phyloP scores from a whole-genome alignment of 768 basidiomycete genomes.

The Leccinum boreale region DNA sequence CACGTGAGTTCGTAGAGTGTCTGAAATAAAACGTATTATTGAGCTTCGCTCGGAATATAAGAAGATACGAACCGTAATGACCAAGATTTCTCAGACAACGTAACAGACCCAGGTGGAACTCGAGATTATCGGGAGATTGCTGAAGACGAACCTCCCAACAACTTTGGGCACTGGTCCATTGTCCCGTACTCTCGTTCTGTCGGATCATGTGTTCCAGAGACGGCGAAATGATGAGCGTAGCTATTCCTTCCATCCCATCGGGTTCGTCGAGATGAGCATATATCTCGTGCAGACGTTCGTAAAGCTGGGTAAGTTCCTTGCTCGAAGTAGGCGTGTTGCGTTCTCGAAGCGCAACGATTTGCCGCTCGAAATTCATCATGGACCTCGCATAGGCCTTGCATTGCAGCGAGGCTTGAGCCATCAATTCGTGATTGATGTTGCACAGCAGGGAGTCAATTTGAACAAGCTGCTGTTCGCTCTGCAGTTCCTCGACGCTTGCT shows the following conservation, averaged over 20 bases:
- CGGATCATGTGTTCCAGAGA: constrained; percentile 95
- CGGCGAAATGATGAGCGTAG: constrained; percentile 81
- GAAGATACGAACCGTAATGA: constrained; percentile 78
- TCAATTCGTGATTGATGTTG: constrained; percentile 80
- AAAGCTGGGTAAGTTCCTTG: constrained; percentile 50
- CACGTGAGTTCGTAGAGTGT: constrained; percentile 93
- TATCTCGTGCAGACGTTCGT: constrained; percentile 91
- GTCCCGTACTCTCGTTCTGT: constrained; percentile 94
- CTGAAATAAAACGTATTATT: constrained; percentile 37
- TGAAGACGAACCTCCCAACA: constrained; percentile 98
- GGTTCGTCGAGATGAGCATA: constrained; percentile 96
- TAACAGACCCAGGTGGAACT: constrained; percentile 85
- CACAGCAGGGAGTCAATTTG: constrained; percentile 79
- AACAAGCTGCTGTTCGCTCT: constrained; percentile 58
- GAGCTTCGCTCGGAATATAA: not conserved
- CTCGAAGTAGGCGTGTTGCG: constrained; percentile 37
- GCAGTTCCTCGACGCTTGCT: constrained; percentile 30
- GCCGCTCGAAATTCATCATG: constrained; percentile 91
- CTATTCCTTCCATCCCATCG: constrained; percentile 98
- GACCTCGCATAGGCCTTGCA: constrained; percentile 94
- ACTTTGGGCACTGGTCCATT: constrained; percentile 98
- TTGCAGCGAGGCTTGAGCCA: constrained; percentile 91
- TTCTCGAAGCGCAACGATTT: constrained; percentile 53
- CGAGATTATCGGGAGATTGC: constrained; percentile 83
- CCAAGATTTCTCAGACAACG: constrained; percentile 92